Base-by-base conservation (phyloP, 1,284 basidiomycete genomes). In the Xerocomus nothofagi region DNA sequence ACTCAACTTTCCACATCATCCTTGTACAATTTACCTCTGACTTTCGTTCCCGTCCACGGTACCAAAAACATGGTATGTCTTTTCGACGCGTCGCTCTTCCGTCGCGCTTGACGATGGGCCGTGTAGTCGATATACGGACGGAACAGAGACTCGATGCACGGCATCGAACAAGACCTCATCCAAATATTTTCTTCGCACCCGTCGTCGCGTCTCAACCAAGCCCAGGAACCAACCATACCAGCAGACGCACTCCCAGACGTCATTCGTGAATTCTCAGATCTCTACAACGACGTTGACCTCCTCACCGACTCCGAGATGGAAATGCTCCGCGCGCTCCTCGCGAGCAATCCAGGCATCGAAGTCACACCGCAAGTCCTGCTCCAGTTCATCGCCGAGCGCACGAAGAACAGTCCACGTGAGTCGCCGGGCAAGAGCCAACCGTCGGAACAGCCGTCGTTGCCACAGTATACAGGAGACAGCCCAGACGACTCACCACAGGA, bases 281-380 rank as follows among this genome's bases (percentile, higher is more conserved):
- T 77, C 12, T 81, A 82, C 61, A 73, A 79, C 53, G 77, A 81
- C 8, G 72, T 76, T 24, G 75, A 82, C 55, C 76, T 90, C 24
- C 71, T 88, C 57, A 73, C 73, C 12, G 70, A 73, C 18, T 73
- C 80, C 21, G 87, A 89, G 66, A 76, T 80, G 58, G 71, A 70
- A 17, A 70, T 77, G 70, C 74, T 90, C 51, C 76, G 77, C 32
- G 53, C 68, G 11, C 67, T 90, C 40, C 69, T 88, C 47, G 74
- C 72, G 15, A 68, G 67, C 41, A 82, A 84, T 58, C 84, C 83
- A 0, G 83, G 76, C 18, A 73, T 88, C 41, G 76, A 82, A 64
- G 82, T 86, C 20, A 87, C 84, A 1, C 85, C 87, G 0, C 72
- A 79, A 46, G 75, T 86, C 15, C 72, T 90, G 5, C 71, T 88